Evolutionary conservation across 1,284 basidiomycete genomes (phyloP).

Genomic region (Moesziomyces globuligerus): DNA sequence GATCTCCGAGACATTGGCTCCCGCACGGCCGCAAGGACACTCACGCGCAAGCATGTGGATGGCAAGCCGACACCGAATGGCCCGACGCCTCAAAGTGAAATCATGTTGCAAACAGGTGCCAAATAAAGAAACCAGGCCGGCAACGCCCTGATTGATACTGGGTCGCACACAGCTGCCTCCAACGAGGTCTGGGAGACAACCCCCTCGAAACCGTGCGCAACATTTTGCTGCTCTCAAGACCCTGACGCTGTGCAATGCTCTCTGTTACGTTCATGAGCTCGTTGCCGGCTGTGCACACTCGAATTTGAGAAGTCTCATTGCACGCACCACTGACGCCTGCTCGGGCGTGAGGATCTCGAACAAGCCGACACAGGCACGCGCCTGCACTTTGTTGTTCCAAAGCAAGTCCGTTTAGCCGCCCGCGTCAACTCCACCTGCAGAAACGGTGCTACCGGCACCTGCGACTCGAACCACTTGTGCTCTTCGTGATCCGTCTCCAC

Average conservation of each 20-base stretch:
- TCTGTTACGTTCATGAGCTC: not conserved
- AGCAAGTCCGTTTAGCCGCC: too few species aligned
- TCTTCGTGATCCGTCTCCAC: not conserved
- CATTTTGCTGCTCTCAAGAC: not conserved
- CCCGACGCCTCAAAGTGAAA: too few species aligned
- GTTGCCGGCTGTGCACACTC: not conserved
- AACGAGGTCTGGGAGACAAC: too few species aligned
- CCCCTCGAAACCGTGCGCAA: not conserved
- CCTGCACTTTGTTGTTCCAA: too few species aligned
- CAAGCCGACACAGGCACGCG: too few species aligned
- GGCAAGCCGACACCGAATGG: too few species aligned
- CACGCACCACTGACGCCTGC: not conserved
- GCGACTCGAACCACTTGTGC: not conserved
- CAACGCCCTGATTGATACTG: too few species aligned
- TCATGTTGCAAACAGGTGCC: not conserved
- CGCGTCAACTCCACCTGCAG: not conserved
- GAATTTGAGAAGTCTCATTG: not conserved
- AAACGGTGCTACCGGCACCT: too few species aligned
- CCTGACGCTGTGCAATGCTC: too few species aligned
- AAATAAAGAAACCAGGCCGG: not conserved
- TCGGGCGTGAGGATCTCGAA: not conserved
- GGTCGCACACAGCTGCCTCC: too few species aligned
- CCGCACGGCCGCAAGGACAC: not conserved
- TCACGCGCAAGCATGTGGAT: too few species aligned
- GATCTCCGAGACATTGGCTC: not conserved